phyloP scores from a whole-genome alignment of 225 moss, liverwort and hornwort species.

The Polytrichum commune region DNA sequence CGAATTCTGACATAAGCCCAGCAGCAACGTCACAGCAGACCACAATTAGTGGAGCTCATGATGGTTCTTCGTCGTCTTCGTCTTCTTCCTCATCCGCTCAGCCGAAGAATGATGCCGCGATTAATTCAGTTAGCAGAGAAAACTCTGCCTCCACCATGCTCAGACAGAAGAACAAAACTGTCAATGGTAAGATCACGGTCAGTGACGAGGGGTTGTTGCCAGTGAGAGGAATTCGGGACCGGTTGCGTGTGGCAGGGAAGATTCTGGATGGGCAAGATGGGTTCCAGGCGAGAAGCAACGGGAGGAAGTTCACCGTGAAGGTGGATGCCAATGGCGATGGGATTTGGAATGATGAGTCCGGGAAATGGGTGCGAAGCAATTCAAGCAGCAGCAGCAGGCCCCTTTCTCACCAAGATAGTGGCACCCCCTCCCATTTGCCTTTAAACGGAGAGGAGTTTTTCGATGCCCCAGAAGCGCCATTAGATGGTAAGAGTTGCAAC shows the following conservation, averaged over 20 bases:
- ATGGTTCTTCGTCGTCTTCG: neutral
- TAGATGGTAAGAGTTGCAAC: constrained; percentile 46
- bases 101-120: neutral
- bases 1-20: constrained; percentile 14
- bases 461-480: constrained; percentile 74
- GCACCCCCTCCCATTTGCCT: neutral
- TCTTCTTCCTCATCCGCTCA: neutral
- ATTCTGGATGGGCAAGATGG: constrained; percentile 12
- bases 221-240: constrained; percentile 20
- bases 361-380: constrained; percentile 14
- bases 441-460: constrained; percentile 65
- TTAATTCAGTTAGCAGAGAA: neutral
- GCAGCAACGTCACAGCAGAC: constrained; percentile 6
- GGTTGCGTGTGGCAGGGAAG: constrained; percentile 9
- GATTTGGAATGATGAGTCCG: constrained; percentile 8
- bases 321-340: constrained; percentile 24
- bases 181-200: constrained; percentile 7
- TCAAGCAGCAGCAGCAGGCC: constrained; percentile 21
- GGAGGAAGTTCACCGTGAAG: constrained; percentile 26
- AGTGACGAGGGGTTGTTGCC: constrained; percentile 26
- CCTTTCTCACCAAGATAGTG: constrained; percentile 17
- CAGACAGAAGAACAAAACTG: constrained; percentile 1
- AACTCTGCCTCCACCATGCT: constrained; percentile 1
- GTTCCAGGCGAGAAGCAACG: neutral
- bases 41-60: neutral